Conservation (phyloP, 2,329 filamentous ascomycete genomes). For the Fulvia fulva region DNA sequence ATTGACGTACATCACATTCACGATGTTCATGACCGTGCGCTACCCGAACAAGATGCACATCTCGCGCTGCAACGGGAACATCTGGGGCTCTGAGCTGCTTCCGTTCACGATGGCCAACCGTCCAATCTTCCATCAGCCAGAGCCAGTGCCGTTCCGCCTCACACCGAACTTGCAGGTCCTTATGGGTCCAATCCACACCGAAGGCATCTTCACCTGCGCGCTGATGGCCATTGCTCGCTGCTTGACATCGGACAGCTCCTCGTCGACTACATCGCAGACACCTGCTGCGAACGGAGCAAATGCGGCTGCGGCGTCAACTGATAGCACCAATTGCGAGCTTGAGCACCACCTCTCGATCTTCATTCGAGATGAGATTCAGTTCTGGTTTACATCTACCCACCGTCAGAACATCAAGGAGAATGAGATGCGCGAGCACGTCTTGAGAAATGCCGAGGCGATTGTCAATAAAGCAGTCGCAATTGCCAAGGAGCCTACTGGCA, state of each 20-base stretch:
- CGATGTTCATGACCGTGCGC: conserved; percentile 93
- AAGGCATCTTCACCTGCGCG: conserved; percentile 91
- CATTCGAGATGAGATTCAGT: conserved; percentile 95
- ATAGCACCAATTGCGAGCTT: conserved; percentile 57
- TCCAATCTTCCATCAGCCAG: conserved; percentile 89
- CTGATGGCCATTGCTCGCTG: conserved; percentile 96
- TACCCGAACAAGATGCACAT: conserved; percentile 96
- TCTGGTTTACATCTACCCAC: conserved; percentile 85
- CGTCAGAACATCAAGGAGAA: conserved; percentile 60
- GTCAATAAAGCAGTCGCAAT: conserved; percentile 85
- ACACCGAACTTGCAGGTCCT: conserved; percentile 94
- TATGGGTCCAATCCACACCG: conserved; percentile 91
- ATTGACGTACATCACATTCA: conserved; percentile 97
- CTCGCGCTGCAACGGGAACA: conserved; percentile 78
- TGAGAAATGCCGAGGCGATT: conserved; percentile 82
- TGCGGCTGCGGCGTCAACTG: conserved; percentile 10
- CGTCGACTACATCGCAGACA: conserved; percentile 17
- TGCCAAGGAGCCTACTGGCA: conserved; percentile 62
- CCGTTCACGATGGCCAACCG: conserved; percentile 80
- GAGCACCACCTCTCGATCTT: conserved; percentile 93
- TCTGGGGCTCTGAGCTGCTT: conserved; percentile 94
- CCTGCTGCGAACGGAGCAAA: conserved; percentile 28
- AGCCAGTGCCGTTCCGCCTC: conserved; percentile 93
- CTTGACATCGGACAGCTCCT: conserved; percentile 68
- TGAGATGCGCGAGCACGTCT: conserved; percentile 73